Evolutionary conservation across 345 rosid genomes (phyloP).

Genomic region (Alliaria petiolata): DNA sequence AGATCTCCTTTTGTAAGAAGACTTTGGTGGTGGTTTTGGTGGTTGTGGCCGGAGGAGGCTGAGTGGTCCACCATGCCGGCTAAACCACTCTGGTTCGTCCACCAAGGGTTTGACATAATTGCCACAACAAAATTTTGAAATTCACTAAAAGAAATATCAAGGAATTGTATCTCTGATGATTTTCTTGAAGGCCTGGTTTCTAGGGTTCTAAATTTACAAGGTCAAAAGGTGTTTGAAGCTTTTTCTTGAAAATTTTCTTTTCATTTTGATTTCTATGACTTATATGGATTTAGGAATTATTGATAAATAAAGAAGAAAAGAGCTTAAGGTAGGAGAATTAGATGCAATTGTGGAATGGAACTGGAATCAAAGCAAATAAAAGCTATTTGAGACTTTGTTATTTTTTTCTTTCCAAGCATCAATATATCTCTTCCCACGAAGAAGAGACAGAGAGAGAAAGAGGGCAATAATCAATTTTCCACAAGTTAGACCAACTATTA

Average conservation of each 20-base stretch:
- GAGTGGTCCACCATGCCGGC: conserved; percentile 46
- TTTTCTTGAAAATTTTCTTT: not conserved
- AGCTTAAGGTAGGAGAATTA: conserved; percentile 38
- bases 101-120: conserved; percentile 76
- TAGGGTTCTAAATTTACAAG: conserved; percentile 30
- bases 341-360: conserved; percentile 50
- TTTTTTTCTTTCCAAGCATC: conserved; percentile 26
- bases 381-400: conserved; percentile 7
- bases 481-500: conserved; percentile 25
- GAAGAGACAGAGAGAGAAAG: conserved; percentile 16
- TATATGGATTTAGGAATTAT: not conserved
- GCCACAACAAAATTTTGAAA: not conserved
- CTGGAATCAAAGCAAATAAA: conserved; percentile 36
- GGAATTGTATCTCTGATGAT: not conserved
- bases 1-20: conserved; percentile 44
- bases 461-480: conserved; percentile 17
- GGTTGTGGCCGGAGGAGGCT: conserved; percentile 37
- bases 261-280: not conserved
- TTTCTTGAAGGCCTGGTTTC: not conserved
- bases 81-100: conserved; percentile 59
- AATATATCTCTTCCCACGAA: conserved; percentile 11
- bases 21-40: conserved; percentile 13
- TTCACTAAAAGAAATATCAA: not conserved
- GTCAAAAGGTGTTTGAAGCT: conserved; percentile 33
- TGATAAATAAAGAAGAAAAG: conserved; percentile 13